Conservation (phyloP, 2,329 filamentous ascomycete species). For the Colletotrichum tabaci region DNA sequence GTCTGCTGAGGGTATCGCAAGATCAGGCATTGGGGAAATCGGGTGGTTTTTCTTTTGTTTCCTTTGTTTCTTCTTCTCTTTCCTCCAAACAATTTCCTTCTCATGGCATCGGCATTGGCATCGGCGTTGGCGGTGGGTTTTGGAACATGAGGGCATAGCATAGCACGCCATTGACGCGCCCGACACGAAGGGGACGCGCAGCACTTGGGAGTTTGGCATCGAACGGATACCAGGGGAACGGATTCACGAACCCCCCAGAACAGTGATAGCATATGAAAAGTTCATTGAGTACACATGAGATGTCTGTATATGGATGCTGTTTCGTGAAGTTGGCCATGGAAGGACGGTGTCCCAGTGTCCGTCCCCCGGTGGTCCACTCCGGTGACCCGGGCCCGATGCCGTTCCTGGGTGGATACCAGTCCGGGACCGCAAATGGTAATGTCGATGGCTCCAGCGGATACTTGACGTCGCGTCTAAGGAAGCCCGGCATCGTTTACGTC, state of each 20-base stretch:
- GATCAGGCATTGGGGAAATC: not conserved
- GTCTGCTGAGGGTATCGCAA: conserved; percentile 18
- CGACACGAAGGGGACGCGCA: not conserved
- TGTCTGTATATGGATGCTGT: not conserved
- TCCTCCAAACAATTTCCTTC: too few species aligned
- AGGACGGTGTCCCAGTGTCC: too few species aligned
- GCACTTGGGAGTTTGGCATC: conserved; percentile 16
- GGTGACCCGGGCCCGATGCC: too few species aligned
- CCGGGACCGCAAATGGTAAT: too few species aligned
- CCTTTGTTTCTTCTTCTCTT: too few species aligned
- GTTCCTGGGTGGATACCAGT: too few species aligned
- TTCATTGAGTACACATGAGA: not conserved
- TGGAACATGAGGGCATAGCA: not conserved
- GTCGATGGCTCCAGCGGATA: too few species aligned
- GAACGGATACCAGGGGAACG: conserved; percentile 8
- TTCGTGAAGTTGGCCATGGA: too few species aligned
- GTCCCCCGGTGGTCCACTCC: too few species aligned
- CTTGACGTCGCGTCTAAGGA: too few species aligned
- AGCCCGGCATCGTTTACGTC: too few species aligned
- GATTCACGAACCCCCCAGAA: not conserved
- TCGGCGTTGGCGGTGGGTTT: conserved; percentile 28
- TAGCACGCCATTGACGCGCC: not conserved
- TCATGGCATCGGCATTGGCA: conserved; percentile 38
- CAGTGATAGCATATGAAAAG: conserved; percentile 1
- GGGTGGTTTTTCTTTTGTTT: not conserved